Percentiles rank a stretch among this genome's conserved stretches.
Conservation (phyloP, 2,329 filamentous ascomycete genomes). For the Trichoderma sp. region DNA sequence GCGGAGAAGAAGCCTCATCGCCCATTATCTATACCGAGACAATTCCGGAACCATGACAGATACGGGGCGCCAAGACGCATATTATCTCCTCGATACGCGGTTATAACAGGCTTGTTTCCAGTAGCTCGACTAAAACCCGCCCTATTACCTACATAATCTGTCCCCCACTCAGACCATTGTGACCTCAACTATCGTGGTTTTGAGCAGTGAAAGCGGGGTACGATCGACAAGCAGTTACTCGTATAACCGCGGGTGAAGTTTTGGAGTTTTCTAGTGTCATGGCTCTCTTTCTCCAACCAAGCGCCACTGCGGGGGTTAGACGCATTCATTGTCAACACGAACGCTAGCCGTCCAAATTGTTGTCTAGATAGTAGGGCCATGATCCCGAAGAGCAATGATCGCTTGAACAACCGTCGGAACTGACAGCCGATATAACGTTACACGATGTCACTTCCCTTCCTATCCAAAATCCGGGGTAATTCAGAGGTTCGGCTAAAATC, state of each 20-base stretch:
- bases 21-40: background rate
- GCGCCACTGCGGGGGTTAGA: constrained; percentile 11
- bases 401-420: constrained; percentile 1
- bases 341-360: background rate
- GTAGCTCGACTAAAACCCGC: background rate
- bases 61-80: background rate
- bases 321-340: background rate
- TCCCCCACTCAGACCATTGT: constrained; percentile 8
- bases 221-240: constrained; percentile 5
- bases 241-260: background rate
- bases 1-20: background rate
- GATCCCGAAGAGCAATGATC: background rate
- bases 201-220: constrained; percentile 5
- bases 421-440: constrained; percentile 6
- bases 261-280: background rate
- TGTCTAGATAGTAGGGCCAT: background rate
- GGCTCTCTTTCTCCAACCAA: background rate
- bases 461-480: background rate
- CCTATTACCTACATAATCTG: background rate
- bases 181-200: background rate
- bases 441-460: background rate
- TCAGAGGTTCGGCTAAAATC: constrained; percentile 3
- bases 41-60: background rate
- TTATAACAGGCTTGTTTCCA: background rate
- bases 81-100: background rate